Percentiles rank a stretch among this genome's conserved stretches.
These are phyloP conservation scores for Teratosphaeria pseudoeucalypti DNA, from an alignment of 2,329 filamentous ascomycete genomes.

Conservation along the genomic window DNA sequence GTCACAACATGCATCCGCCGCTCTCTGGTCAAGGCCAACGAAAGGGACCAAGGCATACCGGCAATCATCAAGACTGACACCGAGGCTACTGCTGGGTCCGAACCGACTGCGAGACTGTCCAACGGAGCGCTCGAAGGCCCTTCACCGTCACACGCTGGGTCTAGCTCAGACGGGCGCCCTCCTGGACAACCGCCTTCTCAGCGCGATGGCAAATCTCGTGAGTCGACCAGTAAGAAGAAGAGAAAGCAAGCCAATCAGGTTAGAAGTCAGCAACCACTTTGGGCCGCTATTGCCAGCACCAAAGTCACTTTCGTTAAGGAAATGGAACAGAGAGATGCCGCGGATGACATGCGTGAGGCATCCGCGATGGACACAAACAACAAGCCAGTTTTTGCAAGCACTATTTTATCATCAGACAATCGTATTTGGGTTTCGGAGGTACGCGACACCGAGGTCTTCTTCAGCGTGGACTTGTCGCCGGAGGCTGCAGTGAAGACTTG, in stretches of 20 bases:
- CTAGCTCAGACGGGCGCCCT: slow-evolving; percentile 38
- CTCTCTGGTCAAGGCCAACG: slow-evolving; percentile 26
- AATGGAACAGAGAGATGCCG: slow-evolving; percentile 62
- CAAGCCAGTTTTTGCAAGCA: slow-evolving; percentile 55
- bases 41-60: slow-evolving; percentile 20
- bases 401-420: slow-evolving; percentile 45
- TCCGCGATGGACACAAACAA: slow-evolving; percentile 62
- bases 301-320: slow-evolving; percentile 92
- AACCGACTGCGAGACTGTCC: slow-evolving; percentile 10
- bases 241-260: slow-evolving; percentile 87
- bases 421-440: slow-evolving; percentile 76
- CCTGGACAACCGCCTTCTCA: slow-evolving; percentile 41
- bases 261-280: slow-evolving; percentile 80
- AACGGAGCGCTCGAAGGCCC: slow-evolving; percentile 13
- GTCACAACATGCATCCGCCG: slow-evolving; percentile 26
- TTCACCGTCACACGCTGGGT: slow-evolving; percentile 13
- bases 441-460: slow-evolving; percentile 66
- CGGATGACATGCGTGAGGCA: slow-evolving; percentile 61
- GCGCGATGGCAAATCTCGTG: slow-evolving; percentile 46
- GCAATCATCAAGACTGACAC: slow-evolving; percentile 21
- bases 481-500: slow-evolving; percentile 14
- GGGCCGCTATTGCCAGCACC: slow-evolving; percentile 88
- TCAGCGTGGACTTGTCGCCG: slow-evolving; percentile 35
- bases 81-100: slow-evolving; percentile 19
- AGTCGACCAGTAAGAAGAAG: slow-evolving; percentile 64